Conservation (phyloP, 2,329 filamentous ascomycete genomes). For the Colletotrichum brevisporum region DNA sequence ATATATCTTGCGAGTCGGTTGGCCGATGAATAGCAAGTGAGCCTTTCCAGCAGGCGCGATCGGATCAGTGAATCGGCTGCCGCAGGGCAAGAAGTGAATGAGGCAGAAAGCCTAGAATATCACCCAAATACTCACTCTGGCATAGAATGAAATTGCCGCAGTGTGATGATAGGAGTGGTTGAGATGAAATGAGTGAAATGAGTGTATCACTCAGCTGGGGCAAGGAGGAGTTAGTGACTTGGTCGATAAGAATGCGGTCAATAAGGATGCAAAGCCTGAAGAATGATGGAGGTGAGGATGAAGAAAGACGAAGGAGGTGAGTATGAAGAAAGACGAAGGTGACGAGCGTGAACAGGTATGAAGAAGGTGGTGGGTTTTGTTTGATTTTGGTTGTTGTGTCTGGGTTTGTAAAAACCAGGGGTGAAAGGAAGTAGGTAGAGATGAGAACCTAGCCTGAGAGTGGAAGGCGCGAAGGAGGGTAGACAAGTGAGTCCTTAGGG, state of each 20-base stretch:
- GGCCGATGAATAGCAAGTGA: background rate
- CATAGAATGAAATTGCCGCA: too few relatives aligned
- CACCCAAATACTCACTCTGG: too few relatives aligned
- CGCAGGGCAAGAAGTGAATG: conserved; percentile 1
- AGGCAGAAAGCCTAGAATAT: too few relatives aligned
- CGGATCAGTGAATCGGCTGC: conserved; percentile 5
- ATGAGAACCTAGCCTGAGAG: too few relatives aligned
- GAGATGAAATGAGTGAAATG: background rate
- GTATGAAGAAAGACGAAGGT: too few relatives aligned
- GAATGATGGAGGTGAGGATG: background rate
- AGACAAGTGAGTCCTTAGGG: too few relatives aligned
- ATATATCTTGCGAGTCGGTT: background rate
- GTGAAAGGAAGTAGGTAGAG: too few relatives aligned
- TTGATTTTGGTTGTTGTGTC: too few relatives aligned
- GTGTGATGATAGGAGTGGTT: background rate
- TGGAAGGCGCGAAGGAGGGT: too few relatives aligned
- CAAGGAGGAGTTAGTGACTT: background rate
- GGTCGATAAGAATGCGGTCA: background rate
- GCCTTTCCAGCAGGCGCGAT: conserved; percentile 1
- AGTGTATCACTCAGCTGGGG: background rate
- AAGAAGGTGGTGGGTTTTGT: too few relatives aligned
- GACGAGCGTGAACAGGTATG: too few relatives aligned
- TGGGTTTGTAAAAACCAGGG: too few relatives aligned
- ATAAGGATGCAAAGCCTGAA: background rate
- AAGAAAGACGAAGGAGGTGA: background rate